Evolutionary conservation across 2,329 filamentous ascomycete genomes (phyloP), one percentile per base, ranked within the genome.

Genomic region (Cladobotryum mycophilum): DNA sequence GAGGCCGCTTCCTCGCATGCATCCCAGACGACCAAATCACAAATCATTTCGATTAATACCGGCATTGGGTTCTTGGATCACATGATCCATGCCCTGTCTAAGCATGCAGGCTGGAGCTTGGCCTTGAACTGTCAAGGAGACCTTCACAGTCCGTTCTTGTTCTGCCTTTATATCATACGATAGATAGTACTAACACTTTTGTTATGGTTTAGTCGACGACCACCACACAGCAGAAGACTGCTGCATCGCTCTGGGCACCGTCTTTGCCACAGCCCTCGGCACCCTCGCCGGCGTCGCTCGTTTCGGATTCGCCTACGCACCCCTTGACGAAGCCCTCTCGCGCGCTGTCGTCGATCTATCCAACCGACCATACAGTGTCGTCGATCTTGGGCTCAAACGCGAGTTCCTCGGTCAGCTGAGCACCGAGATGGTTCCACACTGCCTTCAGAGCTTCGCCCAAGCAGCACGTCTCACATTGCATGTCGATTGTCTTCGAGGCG

Each of bases 51-150:
- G 64, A 79, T 97, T 58, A 85, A 89, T 76, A 96, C 92, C 0
- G 93, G 93, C 57, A 95, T 99, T 69, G 93, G 93, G 53, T 99
- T 99, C 72, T 78, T 99, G 51, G 93, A 99, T 74, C 93, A 99
- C 76, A 97, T 99, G 92, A 80, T 97, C 46, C 93, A 99, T 71
- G 93, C 93, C 5, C 79, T 97, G 49, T 88, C 93, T 46, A 97
- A 99, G 73, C 93, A 99, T 72, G 84, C 88, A 5, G 92, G 93
- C 56, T 97, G 92, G 93, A 93, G 87, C 73, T 72, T 99, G 60
- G 83, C 83, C 33, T 75, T 99, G 51, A 77, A 82, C 57, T 95
- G 89, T 70, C 81, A 86, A 67, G 93, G 93, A 49, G 93, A 99
- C 72, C 73, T 97, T 48, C 88, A 95, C 75, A 96, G 88, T 92